Evolutionary conservation across 768 basidiomycete genomes (phyloP).

Genomic region (Psilocybe azurescens): DNA sequence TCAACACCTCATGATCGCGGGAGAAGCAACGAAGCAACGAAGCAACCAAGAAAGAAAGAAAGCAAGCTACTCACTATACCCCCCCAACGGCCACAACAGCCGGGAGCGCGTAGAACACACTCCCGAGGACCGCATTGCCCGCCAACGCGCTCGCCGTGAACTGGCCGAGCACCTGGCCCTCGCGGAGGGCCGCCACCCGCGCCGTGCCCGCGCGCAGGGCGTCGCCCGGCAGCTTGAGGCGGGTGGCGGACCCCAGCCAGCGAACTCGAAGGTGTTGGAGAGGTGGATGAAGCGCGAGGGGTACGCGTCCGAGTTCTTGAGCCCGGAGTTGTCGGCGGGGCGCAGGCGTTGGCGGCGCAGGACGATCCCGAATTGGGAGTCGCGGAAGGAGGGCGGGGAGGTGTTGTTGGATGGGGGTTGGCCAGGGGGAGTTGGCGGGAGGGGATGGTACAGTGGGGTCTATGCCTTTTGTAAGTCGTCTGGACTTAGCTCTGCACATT

Average conservation of each 20-base stretch:
- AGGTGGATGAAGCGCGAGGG: slow-evolving; percentile 71
- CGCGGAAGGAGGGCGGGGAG: slow-evolving; percentile 47
- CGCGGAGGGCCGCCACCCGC: slow-evolving; percentile 31
- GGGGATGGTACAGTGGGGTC: not conserved
- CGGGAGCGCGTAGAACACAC: slow-evolving; percentile 74
- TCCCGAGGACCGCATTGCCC: slow-evolving; percentile 70
- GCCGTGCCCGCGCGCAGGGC: slow-evolving; percentile 43
- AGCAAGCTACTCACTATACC: slow-evolving; percentile 55
- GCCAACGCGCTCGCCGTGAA: slow-evolving; percentile 70
- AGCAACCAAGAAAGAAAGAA: too few species aligned
- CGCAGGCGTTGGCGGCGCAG: slow-evolving; percentile 63
- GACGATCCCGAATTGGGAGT: slow-evolving; percentile 59
- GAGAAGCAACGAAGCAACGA: too few species aligned
- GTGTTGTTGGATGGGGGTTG: not conserved
- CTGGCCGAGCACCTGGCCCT: slow-evolving; percentile 57
- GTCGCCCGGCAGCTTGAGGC: slow-evolving; percentile 48
- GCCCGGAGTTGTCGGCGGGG: slow-evolving; percentile 46
- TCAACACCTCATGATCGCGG: too few species aligned
- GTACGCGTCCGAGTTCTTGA: slow-evolving; percentile 39
- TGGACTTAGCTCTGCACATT: too few species aligned
- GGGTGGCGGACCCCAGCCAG: slow-evolving; percentile 65
- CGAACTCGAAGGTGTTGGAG: slow-evolving; percentile 70
- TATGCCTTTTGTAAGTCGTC: not conserved
- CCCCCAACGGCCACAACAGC: slow-evolving; percentile 63
- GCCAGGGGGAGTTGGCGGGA: not conserved